phyloP scores from a whole-genome alignment of 306 rosid species.

The Cajanus cajan region DNA sequence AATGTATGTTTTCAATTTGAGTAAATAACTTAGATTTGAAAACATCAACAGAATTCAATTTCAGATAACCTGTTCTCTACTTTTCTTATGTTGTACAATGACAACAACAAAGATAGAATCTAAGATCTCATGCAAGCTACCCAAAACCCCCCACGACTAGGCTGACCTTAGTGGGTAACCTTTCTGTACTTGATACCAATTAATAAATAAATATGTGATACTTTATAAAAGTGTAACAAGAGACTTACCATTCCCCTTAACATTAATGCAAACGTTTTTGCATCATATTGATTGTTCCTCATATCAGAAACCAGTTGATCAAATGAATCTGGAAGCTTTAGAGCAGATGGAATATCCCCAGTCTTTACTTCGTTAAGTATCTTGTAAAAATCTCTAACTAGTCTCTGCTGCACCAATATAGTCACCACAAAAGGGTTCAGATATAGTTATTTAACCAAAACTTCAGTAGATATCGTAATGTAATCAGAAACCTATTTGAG shows the following conservation, averaged over 20 bases:
- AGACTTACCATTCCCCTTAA: slow-evolving; percentile 84
- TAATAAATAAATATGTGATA: background rate
- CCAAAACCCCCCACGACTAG: no score
- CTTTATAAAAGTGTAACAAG: background rate
- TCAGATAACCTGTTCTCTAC: slow-evolving; percentile 6
- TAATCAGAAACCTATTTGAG: background rate
- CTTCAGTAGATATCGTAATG: background rate
- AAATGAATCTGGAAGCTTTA: slow-evolving; percentile 83
- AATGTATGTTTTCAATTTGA: background rate
- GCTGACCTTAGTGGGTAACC: background rate
- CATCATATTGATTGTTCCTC: slow-evolving; percentile 81
- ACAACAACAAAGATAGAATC: no score
- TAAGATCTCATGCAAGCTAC: no score
- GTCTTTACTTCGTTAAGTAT: slow-evolving; percentile 79
- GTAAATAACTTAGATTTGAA: background rate
- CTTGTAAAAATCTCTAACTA: slow-evolving; percentile 87
- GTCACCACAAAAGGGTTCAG: slow-evolving; percentile 37
- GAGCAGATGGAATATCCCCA: slow-evolving; percentile 65
- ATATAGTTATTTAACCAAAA: slow-evolving; percentile 29
- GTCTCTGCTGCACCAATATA: slow-evolving; percentile 57
- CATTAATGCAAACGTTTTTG: slow-evolving; percentile 73
- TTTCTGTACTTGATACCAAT: slow-evolving; percentile 10
- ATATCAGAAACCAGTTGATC: slow-evolving; percentile 80
- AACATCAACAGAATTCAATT: slow-evolving; percentile 24
- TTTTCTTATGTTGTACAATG: background rate